phyloP scores from a whole-genome alignment of 257 asterid genomes.

The Parsonsia alboflavescens region DNA sequence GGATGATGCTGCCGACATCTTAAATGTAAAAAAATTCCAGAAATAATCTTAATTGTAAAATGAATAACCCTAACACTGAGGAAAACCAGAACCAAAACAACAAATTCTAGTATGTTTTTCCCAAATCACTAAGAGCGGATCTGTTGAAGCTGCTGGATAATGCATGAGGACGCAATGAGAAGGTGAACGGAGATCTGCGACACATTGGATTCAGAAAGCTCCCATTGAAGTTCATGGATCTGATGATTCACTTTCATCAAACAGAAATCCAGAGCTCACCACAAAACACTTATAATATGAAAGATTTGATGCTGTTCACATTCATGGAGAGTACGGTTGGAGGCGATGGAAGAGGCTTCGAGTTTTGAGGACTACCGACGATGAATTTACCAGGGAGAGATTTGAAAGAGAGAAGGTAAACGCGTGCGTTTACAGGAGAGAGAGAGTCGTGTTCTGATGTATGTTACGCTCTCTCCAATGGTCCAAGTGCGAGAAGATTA shows the following conservation, averaged over 20 bases:
- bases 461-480: not conserved
- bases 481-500: not conserved
- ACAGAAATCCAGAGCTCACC: not conserved
- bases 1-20: conserved; percentile 25
- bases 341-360: not conserved
- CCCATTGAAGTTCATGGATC: conserved; percentile 15
- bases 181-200: conserved; percentile 9
- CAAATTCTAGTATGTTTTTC: not conserved
- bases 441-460: not conserved
- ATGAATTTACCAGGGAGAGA: conserved; percentile 8
- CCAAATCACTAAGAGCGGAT: not conserved
- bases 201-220: conserved; percentile 11
- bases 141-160: not conserved
- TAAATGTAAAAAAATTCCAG: conserved; percentile 34
- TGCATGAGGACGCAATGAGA: not conserved
- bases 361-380: conserved; percentile 28
- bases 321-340: not conserved
- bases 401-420: conserved; percentile 17
- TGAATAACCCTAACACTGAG: not conserved
- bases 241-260: conserved; percentile 12
- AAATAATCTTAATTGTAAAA: not conserved
- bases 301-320: not conserved
- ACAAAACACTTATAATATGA: no score
- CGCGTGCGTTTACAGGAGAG: conserved; percentile 10
- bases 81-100: not conserved